phyloP scores from a whole-genome alignment of 331 rosid species.

The Quercus tomentella region DNA sequence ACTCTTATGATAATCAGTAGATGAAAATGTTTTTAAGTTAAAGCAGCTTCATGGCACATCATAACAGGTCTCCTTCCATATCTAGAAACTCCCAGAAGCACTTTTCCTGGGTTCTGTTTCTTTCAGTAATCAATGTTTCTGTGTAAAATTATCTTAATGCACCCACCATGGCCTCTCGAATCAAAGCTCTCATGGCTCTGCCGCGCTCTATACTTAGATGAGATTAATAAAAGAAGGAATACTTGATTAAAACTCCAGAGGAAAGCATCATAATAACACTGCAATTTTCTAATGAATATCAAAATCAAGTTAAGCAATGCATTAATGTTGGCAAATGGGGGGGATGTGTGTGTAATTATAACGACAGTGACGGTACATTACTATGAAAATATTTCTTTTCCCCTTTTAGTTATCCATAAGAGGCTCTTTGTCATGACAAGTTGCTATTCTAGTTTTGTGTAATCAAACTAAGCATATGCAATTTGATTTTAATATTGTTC shows the following conservation, averaged over 20 bases:
- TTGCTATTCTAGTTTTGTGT: background rate
- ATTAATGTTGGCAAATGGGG: background rate
- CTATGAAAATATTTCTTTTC: background rate
- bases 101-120: background rate
- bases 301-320: conserved; percentile 3
- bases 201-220: background rate
- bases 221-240: background rate
- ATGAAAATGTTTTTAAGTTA: too few species aligned
- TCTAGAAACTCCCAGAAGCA: background rate
- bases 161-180: background rate
- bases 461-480: conserved; percentile 18
- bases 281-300: background rate
- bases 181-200: background rate
- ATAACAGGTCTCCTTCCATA: background rate
- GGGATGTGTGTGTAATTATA: conserved; percentile 5
- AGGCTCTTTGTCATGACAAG: background rate
- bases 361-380: background rate
- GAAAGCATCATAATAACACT: background rate
- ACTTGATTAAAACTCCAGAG: background rate
- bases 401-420: background rate
- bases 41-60: too few species aligned
- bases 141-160: background rate
- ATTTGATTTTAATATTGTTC: conserved; percentile 14
- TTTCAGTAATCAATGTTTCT: background rate
- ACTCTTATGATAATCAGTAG: too few species aligned